Conservation (phyloP, 2,329 filamentous ascomycete genomes). For the Curvularia spicifera region DNA sequence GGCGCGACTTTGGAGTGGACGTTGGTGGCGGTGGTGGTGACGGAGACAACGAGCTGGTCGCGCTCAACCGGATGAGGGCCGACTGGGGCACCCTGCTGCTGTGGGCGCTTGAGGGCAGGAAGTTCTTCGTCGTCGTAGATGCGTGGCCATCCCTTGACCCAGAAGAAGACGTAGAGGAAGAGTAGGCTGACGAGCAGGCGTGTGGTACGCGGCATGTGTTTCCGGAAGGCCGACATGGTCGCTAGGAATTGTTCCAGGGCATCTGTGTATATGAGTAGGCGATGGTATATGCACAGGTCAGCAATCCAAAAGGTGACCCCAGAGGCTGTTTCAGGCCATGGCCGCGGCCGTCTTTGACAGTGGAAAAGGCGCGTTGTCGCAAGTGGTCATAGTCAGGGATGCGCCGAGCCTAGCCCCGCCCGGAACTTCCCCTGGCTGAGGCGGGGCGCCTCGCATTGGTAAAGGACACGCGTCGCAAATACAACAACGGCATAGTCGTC, state of each 20-base stretch:
- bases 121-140: slow-evolving; percentile 44
- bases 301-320: neutral
- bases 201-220: slow-evolving; percentile 30
- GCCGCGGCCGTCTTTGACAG: slow-evolving; percentile 1
- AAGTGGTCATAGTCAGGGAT: slow-evolving; percentile 19
- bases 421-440: slow-evolving; percentile 9
- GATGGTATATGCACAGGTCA: neutral
- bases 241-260: slow-evolving; percentile 19
- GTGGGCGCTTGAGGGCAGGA: slow-evolving; percentile 28
- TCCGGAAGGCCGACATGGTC: slow-evolving; percentile 34
- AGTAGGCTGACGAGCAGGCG: slow-evolving; percentile 29
- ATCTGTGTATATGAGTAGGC: slow-evolving; percentile 11
- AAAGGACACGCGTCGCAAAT: slow-evolving; percentile 17
- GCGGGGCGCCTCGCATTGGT: slow-evolving; percentile 4
- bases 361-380: slow-evolving; percentile 9
- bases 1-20: slow-evolving; percentile 61
- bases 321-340: slow-evolving; percentile 12
- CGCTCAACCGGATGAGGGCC: slow-evolving; percentile 29
- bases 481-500: neutral
- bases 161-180: slow-evolving; percentile 38
- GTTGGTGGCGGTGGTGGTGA: slow-evolving; percentile 64
- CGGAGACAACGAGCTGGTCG: slow-evolving; percentile 57
- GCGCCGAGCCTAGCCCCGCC: slow-evolving; percentile 16
- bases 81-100: slow-evolving; percentile 20
- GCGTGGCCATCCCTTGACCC: slow-evolving; percentile 44